A percentile compares a stretch with the other conserved stretches of the same genome.
phyloP scores from a whole-genome alignment of 441 rosid species.

The Viola pubescens region DNA sequence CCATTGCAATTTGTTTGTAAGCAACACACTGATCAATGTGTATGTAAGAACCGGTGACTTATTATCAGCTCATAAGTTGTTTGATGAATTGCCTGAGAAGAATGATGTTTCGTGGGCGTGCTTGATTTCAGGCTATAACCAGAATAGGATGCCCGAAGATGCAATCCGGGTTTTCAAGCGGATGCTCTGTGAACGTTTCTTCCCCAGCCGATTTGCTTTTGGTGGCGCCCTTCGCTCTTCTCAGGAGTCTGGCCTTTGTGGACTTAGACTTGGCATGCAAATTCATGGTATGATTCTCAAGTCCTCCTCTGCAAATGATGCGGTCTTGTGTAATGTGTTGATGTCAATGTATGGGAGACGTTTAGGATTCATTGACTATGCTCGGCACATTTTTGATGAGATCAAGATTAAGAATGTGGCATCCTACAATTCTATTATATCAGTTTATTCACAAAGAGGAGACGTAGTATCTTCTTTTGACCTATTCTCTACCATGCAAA shows the following conservation, averaged over 20 bases:
- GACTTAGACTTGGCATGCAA: constrained; percentile 56
- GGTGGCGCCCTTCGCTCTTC: constrained; percentile 68
- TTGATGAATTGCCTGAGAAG: constrained; percentile 61
- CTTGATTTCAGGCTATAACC: constrained; percentile 60
- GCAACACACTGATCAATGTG: constrained; percentile 58
- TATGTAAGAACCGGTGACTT: constrained; percentile 38
- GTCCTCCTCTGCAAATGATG: constrained; percentile 42
- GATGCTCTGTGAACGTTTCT: constrained; percentile 46
- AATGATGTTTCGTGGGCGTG: constrained; percentile 76
- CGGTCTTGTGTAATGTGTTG: constrained; percentile 55
- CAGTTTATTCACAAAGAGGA: constrained; percentile 56
- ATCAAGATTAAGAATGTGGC: constrained; percentile 41
- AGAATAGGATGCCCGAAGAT: constrained; percentile 41
- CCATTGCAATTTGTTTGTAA: constrained; percentile 41
- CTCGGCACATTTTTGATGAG: constrained; percentile 54
- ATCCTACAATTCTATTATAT: constrained; percentile 73
- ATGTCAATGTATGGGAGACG: constrained; percentile 69
- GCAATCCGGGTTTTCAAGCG: constrained; percentile 42
- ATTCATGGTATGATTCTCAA: constrained; percentile 60
- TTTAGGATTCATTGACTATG: constrained; percentile 31
- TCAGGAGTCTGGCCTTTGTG: constrained; percentile 36
- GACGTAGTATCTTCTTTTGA: constrained; percentile 43
- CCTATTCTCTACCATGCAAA: constrained; percentile 57
- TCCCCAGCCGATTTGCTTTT: constrained; percentile 53
- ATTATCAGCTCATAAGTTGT: constrained; percentile 45